Evolutionary conservation across 202 grass and related monocot genomes (phyloP).

Genomic region (Setaria italica): DNA sequence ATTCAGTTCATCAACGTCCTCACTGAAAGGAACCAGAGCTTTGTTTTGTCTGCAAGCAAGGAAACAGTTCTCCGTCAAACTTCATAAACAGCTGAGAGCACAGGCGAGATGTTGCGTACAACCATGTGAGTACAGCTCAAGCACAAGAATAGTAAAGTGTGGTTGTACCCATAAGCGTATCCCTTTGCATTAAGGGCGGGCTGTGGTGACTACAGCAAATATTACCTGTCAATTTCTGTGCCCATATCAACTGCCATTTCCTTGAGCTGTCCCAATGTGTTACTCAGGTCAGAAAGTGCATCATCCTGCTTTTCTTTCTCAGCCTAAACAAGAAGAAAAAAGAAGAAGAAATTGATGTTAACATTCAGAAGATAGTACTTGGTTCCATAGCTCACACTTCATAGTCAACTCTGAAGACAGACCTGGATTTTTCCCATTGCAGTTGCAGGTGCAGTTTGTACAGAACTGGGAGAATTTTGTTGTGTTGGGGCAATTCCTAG

Average conservation of each 20-base stretch:
- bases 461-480: conserved; percentile 43
- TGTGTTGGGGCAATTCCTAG: conserved; percentile 63
- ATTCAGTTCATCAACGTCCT: conserved; percentile 66
- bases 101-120: neutral
- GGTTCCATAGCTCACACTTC: conserved; percentile 5
- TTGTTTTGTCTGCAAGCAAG: conserved; percentile 62
- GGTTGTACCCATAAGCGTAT: neutral
- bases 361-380: conserved; percentile 12
- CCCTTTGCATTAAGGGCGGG: neutral
- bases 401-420: conserved; percentile 24
- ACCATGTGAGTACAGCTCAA: too few species aligned
- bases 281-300: conserved; percentile 80
- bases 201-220: neutral
- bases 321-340: conserved; percentile 45
- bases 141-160: too few species aligned
- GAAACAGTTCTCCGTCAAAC: conserved; percentile 10
- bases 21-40: conserved; percentile 49
- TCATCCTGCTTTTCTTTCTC: conserved; percentile 95
- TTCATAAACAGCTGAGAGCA: neutral
- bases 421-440: conserved; percentile 81
- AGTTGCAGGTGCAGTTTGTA: conserved; percentile 50
- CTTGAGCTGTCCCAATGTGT: conserved; percentile 78
- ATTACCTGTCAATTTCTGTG: conserved; percentile 82
- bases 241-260: conserved; percentile 97
- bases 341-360: neutral